These are phyloP conservation scores for Terana coerulea DNA, from an alignment of 768 basidiomycete species.

Conservation along the genomic window DNA sequence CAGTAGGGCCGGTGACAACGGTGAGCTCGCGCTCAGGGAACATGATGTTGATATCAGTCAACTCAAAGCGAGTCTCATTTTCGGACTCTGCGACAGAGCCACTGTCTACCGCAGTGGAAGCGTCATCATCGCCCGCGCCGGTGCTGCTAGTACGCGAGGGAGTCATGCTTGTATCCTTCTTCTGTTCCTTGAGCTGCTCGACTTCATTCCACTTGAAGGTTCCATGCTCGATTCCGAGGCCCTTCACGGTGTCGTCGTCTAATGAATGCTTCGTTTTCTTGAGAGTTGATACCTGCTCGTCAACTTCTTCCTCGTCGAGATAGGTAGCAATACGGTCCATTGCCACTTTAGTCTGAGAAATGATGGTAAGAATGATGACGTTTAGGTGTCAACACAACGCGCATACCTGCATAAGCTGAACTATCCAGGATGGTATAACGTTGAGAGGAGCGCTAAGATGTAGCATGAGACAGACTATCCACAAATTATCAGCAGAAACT, in stretches of 20 bases:
- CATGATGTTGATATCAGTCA: slow-evolving; percentile 58
- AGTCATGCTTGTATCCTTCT: slow-evolving; percentile 15
- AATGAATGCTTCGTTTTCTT: slow-evolving; percentile 34
- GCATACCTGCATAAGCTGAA: slow-evolving; percentile 62
- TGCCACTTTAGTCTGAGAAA: slow-evolving; percentile 46
- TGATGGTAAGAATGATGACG: no score
- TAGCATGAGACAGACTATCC: slow-evolving; percentile 1
- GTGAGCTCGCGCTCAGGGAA: slow-evolving; percentile 75
- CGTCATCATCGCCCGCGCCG: slow-evolving; percentile 14
- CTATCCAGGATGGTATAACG: slow-evolving; percentile 75
- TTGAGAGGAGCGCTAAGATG: slow-evolving; percentile 59
- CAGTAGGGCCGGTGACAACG: slow-evolving; percentile 75
- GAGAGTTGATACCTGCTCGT: slow-evolving; percentile 53
- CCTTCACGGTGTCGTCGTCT: slow-evolving; percentile 24
- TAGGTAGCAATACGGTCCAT: slow-evolving; percentile 58
- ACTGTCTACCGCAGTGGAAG: slow-evolving; percentile 21
- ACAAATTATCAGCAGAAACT: slow-evolving; percentile 8
- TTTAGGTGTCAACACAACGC: no score
- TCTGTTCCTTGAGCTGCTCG: slow-evolving; percentile 31
- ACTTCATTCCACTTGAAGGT: slow-evolving; percentile 56
- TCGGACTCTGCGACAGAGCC: slow-evolving; percentile 13
- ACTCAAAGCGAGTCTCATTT: slow-evolving; percentile 54
- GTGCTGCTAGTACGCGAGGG: not conserved
- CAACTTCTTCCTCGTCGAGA: slow-evolving; percentile 60
- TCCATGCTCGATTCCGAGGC: slow-evolving; percentile 47